These are phyloP conservation scores for Chionographis japonica DNA, from an alignment of 106 monocot genomes.

Conservation along the genomic window DNA sequence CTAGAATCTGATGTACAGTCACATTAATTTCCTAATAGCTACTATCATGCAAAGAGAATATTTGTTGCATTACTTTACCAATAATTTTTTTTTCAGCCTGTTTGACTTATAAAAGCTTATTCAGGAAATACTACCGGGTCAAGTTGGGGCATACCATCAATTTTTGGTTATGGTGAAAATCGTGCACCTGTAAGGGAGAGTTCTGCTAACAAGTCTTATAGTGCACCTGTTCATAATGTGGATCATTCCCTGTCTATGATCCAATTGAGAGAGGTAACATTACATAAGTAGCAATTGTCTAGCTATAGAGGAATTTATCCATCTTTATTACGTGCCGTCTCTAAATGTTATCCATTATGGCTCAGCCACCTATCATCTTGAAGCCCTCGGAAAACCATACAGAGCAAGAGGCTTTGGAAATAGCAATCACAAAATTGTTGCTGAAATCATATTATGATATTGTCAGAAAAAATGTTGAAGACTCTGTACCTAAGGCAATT, in stretches of 20 bases:
- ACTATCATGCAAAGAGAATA: too few relatives aligned
- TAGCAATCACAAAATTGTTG: slow-evolving; percentile 79
- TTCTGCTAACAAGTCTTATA: slow-evolving; percentile 32
- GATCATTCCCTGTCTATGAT: slow-evolving; percentile 59
- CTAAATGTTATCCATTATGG: background rate
- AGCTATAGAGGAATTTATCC: background rate
- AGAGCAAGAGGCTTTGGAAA: slow-evolving; percentile 76
- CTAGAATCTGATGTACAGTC: too few relatives aligned
- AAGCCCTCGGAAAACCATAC: slow-evolving; percentile 86
- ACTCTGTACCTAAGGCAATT: slow-evolving; percentile 87
- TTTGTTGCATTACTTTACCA: background rate
- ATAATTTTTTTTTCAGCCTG: background rate
- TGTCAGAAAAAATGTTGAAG: slow-evolving; percentile 91
- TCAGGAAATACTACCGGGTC: slow-evolving; percentile 60
- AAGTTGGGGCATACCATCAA: slow-evolving; percentile 82
- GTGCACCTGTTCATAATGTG: slow-evolving; percentile 27
- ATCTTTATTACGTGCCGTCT: background rate
- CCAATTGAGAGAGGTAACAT: slow-evolving; percentile 76
- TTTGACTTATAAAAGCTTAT: background rate
- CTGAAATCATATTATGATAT: slow-evolving; percentile 96
- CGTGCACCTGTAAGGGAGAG: slow-evolving; percentile 50
- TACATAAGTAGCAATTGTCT: background rate
- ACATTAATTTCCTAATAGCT: too few relatives aligned
- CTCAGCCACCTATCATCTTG: slow-evolving; percentile 70
- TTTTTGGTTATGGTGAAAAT: slow-evolving; percentile 75